phyloP scores from a whole-genome alignment of 2,329 filamentous ascomycete genomes.

The Lachnellula willkommii region DNA sequence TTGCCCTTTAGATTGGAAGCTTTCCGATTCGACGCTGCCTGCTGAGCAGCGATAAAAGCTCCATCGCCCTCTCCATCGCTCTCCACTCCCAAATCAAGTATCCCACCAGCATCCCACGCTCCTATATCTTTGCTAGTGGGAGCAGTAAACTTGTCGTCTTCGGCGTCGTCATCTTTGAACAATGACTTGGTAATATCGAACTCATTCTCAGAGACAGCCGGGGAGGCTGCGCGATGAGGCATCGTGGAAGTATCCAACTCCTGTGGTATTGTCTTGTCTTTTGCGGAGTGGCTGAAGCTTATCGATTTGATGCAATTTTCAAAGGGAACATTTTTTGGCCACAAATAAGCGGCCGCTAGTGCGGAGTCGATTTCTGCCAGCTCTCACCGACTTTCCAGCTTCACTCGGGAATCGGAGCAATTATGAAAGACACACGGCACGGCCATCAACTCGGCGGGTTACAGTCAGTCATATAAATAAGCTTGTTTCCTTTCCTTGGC shows the following conservation, averaged over 20 bases:
- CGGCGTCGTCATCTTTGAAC: slow-evolving; percentile 56
- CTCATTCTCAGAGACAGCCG: slow-evolving; percentile 80
- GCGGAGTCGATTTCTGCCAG: neutral
- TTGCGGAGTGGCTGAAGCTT: neutral
- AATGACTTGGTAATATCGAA: slow-evolving; percentile 82
- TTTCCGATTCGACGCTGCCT: slow-evolving; percentile 85
- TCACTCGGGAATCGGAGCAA: neutral
- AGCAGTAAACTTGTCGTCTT: slow-evolving; percentile 37
- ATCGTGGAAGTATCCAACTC: slow-evolving; percentile 41
- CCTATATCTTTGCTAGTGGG: slow-evolving; percentile 35
- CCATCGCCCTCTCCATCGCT: slow-evolving; percentile 66
- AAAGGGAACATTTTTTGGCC: neutral
- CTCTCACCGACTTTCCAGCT: neutral
- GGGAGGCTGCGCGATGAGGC: slow-evolving; percentile 70
- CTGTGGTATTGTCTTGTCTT: neutral
- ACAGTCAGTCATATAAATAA: no score
- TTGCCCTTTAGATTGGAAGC: slow-evolving; percentile 74
- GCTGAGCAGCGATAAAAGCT: slow-evolving; percentile 83
- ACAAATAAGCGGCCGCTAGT: neutral
- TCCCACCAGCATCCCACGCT: slow-evolving; percentile 54
- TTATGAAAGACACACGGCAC: no score
- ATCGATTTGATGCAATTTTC: slow-evolving; percentile 3
- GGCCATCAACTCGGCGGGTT: no score
- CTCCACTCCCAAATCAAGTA: slow-evolving; percentile 53
- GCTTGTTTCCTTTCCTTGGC: no score